A percentile compares a stretch with the other conserved stretches of the same genome.
Evolutionary conservation across 2,329 filamentous ascomycete species (phyloP).

Genomic region (Rhinocladiella similis): DNA sequence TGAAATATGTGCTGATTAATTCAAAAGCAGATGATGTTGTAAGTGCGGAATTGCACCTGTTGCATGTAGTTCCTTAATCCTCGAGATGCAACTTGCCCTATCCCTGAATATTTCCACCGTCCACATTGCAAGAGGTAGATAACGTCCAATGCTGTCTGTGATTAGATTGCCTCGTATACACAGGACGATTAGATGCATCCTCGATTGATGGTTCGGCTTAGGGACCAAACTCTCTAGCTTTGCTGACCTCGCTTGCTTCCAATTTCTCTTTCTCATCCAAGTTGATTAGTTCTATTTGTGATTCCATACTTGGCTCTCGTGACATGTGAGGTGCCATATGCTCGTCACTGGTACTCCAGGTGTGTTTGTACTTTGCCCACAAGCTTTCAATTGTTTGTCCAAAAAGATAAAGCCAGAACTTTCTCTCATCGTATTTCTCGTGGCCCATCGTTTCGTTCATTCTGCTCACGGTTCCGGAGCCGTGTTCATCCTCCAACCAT

Average conservation of each 20-base stretch:
- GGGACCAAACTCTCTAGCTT: conserved; percentile 8
- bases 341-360: conserved; percentile 41
- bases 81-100: too few relatives aligned
- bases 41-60: not conserved
- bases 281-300: conserved; percentile 13
- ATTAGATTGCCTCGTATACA: not conserved
- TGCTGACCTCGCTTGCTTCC: conserved; percentile 3
- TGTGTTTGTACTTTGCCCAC: conserved; percentile 70
- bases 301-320: conserved; percentile 1
- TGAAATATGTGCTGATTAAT: conserved; percentile 10
- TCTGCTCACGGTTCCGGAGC: conserved; percentile 58
- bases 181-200: not conserved
- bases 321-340: conserved; percentile 10
- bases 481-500: conserved; percentile 72
- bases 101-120: too few relatives aligned
- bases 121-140: too few relatives aligned
- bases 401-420: conserved; percentile 69
- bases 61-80: too few relatives aligned
- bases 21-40: not conserved
- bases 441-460: conserved; percentile 67
- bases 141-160: too few relatives aligned
- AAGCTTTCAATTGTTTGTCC: conserved; percentile 66
- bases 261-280: conserved; percentile 7
- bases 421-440: conserved; percentile 63
- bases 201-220: not conserved